A percentile compares a stretch with the other conserved stretches of the same genome.
phyloP scores from a whole-genome alignment of 495 filamentous ascomycete species.

The Amphirosellinia nigrospora region DNA sequence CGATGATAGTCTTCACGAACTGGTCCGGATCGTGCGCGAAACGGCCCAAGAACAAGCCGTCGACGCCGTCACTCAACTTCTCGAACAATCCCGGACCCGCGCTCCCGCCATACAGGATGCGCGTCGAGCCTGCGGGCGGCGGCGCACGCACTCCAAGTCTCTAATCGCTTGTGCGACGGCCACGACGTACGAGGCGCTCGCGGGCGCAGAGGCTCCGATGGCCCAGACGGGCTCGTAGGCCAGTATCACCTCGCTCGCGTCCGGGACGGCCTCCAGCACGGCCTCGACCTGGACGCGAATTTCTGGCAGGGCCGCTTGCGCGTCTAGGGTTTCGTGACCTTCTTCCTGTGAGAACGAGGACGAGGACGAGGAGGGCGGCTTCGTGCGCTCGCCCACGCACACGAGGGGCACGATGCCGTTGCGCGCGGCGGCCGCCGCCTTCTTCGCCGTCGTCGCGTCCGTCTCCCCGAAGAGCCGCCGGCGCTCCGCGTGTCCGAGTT shows the following conservation, averaged over 20 bases:
- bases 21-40: conserved; percentile 78
- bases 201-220: conserved; percentile 77
- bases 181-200: conserved; percentile 71
- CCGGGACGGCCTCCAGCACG: conserved; percentile 63
- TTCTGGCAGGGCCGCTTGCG: conserved; percentile 66
- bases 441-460: conserved; percentile 64
- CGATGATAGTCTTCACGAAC: conserved; percentile 69
- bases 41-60: conserved; percentile 82
- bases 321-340: conserved; percentile 44
- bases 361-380: conserved; percentile 25
- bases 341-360: conserved; percentile 29
- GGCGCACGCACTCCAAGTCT: conserved; percentile 45
- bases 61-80: conserved; percentile 65
- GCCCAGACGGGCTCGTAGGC: conserved; percentile 94
- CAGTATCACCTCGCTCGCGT: conserved; percentile 71
- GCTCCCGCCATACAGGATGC: conserved; percentile 81
- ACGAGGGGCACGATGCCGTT: conserved; percentile 79
- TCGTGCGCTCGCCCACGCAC: conserved; percentile 73
- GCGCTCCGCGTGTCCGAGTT: conserved; percentile 82
- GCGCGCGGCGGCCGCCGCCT: conserved; percentile 67
- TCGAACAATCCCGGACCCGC: conserved; percentile 78
- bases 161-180: conserved; percentile 70
- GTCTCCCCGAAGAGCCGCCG: conserved; percentile 72
- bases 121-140: conserved; percentile 54
- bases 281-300: conserved; percentile 67